These are phyloP conservation scores for Rossbeevera mucosa DNA, from an alignment of 768 basidiomycete species.

Conservation along the genomic window DNA sequence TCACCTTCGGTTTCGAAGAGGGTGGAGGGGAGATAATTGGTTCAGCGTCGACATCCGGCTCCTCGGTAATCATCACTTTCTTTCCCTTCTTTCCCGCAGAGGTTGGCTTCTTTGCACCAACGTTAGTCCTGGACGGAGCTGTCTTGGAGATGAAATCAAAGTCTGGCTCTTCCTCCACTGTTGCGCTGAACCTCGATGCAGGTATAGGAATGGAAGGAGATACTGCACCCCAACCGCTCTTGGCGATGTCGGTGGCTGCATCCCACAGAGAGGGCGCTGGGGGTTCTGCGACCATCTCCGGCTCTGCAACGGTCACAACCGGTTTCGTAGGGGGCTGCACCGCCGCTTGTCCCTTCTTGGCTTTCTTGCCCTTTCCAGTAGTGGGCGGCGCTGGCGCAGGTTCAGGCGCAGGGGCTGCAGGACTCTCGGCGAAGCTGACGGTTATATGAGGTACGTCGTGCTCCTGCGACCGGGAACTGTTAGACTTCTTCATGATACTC, in stretches of 20 bases:
- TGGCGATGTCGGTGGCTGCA: slow-evolving; percentile 7
- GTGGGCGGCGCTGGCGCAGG: slow-evolving; percentile 9
- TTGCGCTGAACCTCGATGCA: slow-evolving; percentile 1
- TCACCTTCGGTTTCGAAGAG: slow-evolving; percentile 9
- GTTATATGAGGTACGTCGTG: slow-evolving; percentile 26
- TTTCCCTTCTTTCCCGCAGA: slow-evolving; percentile 20
- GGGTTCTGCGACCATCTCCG: slow-evolving; percentile 20
- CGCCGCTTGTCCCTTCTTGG: slow-evolving; percentile 19
- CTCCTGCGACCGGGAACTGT: slow-evolving; percentile 25
- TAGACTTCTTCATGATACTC: slow-evolving; percentile 25
- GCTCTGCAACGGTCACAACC: slow-evolving; percentile 15
- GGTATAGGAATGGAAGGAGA: slow-evolving; percentile 3
- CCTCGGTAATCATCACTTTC: slow-evolving; percentile 25
- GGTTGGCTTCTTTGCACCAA: slow-evolving; percentile 10
- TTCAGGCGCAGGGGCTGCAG: not conserved
- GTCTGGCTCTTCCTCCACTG: slow-evolving; percentile 9
- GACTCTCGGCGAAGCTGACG: slow-evolving; percentile 20
- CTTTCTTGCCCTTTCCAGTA: slow-evolving; percentile 22
- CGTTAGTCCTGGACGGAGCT: slow-evolving; percentile 3
- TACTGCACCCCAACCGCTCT: slow-evolving; percentile 7
- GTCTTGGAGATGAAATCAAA: not conserved
- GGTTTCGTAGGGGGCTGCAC: slow-evolving; percentile 13
- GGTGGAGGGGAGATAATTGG: slow-evolving; percentile 12
- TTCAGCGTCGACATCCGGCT: slow-evolving; percentile 25
- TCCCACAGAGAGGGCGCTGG: slow-evolving; percentile 19